A percentile compares a stretch with the other conserved stretches of the same genome.
phyloP scores from a whole-genome alignment of 768 basidiomycete genomes.

The Russula virescens region DNA sequence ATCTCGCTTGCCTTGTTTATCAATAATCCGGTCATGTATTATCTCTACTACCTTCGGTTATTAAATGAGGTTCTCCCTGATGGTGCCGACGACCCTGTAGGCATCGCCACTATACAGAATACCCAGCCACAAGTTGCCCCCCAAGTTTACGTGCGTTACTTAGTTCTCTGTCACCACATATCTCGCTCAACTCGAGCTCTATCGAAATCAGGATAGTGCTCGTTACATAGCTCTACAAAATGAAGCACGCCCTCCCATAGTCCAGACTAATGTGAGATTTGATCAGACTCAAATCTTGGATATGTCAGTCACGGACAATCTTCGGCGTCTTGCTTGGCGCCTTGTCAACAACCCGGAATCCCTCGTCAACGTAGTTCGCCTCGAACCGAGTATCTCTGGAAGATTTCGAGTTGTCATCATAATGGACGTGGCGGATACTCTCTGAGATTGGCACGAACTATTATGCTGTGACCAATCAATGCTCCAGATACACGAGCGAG shows the following conservation, averaged over 20 bases:
- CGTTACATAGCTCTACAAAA: background rate
- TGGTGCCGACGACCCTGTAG: no score
- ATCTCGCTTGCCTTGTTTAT: no score
- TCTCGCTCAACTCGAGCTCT: background rate
- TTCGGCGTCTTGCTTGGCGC: background rate
- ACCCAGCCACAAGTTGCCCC: background rate
- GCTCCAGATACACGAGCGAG: no score
- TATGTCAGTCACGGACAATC: background rate
- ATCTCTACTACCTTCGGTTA: no score
- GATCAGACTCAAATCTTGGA: background rate
- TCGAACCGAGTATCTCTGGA: background rate
- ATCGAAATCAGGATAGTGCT: background rate
- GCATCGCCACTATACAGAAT: no score
- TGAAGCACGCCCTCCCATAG: background rate
- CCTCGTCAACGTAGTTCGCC: background rate
- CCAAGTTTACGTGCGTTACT: background rate
- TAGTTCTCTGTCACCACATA: background rate
- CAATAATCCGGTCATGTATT: no score
- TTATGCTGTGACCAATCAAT: no score
- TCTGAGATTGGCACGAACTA: no score
- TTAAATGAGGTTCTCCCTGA: no score
- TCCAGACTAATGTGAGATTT: background rate
- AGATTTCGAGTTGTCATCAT: constrained; percentile 1
- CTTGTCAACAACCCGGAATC: constrained; percentile 1
- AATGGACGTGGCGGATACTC: background rate